Base-by-base conservation (phyloP, 2,329 filamentous ascomycete genomes). In the Clonostachys sp. region DNA sequence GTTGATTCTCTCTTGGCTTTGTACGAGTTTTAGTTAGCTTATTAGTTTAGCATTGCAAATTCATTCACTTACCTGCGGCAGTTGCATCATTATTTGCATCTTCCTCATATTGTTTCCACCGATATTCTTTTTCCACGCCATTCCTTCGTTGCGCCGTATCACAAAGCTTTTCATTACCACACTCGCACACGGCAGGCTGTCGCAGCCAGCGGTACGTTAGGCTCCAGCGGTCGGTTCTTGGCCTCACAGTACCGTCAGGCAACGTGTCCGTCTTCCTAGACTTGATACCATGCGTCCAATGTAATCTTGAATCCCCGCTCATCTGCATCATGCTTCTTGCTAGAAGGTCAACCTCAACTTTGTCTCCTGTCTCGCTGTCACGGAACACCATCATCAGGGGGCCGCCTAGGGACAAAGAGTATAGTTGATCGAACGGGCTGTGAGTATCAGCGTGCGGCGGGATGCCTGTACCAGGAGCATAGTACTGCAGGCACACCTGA, bases 381-480 rank as follows among this genome's bases (percentile, higher is more conserved):
- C 61, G 59, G 40, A 75, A 75, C 50, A 70, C 65, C 71, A 75
- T 75, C n/a, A 67, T 50, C 1, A 75, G 57, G 0, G 68, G 63
- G 0, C 63, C 57, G 1, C 72, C 72, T 2, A 74, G 64, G 0
- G 70, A 73, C 2, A 75, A 53, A 12, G 69, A 61, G 48, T 75
- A 75, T 3, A 75, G 63, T 53, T 74, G 69, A 48, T 68, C 71
- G 34, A 67, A 70, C 1, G 67, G 61, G 10, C 62, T 61, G 59
- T 82, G 80, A 4, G 79, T 80, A 60, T 83, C 80, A 46, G 78
- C 78, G 54, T 83, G 80, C 1, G 80, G 80, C 10, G 80, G 80
- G 53, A 83, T 83, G 2, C 80, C 80, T 0, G 74, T 66, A 6
- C 80, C 80, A 0, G 79, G 79, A 0, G 80, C 75, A 55, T 83